Percentiles rank a stretch among this genome's conserved stretches.
Conservation (phyloP, 768 basidiomycete species). For the Phallus indusiatus region DNA sequence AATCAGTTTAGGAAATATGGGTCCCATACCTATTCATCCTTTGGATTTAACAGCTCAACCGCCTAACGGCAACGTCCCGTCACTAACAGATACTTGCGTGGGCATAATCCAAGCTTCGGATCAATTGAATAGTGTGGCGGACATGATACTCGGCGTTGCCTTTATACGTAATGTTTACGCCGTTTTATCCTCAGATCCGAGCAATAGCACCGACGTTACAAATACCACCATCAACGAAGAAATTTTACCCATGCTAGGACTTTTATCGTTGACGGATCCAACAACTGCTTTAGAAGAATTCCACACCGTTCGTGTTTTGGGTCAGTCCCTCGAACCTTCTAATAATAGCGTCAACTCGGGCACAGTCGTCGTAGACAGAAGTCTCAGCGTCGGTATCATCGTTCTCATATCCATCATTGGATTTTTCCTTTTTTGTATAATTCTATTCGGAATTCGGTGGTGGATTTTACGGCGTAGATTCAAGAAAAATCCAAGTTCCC, state of each 20-base stretch:
- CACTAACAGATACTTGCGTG: slow-evolving; percentile 34
- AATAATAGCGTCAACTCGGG: neutral
- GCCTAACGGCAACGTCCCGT: slow-evolving; percentile 32
- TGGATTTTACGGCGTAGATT: slow-evolving; percentile 33
- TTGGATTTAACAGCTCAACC: slow-evolving; percentile 53
- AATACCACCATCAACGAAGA: slow-evolving; percentile 4
- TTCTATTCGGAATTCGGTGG: slow-evolving; percentile 48
- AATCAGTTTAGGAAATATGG: slow-evolving; percentile 50
- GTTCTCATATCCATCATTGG: slow-evolving; percentile 50
- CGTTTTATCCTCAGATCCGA: slow-evolving; percentile 56
- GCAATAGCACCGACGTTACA: slow-evolving; percentile 13
- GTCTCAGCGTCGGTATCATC: slow-evolving; percentile 49
- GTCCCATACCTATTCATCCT: slow-evolving; percentile 57
- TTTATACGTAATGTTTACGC: slow-evolving; percentile 72
- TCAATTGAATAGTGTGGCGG: slow-evolving; percentile 32
- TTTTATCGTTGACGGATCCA: slow-evolving; percentile 55
- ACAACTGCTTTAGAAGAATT: slow-evolving; percentile 58
- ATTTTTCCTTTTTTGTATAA: slow-evolving; percentile 47
- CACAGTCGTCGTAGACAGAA: slow-evolving; percentile 22
- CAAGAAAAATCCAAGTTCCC: slow-evolving; percentile 9
- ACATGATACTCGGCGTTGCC: slow-evolving; percentile 72
- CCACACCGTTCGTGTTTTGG: slow-evolving; percentile 54
- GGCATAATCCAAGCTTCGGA: slow-evolving; percentile 55
- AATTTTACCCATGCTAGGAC: slow-evolving; percentile 42
- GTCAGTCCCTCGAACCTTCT: slow-evolving; percentile 39